Evolutionary conservation across 208 protist genomes (phyloP), one percentile per base, ranked within the genome.

Genomic region (Acanthamoeba sp.): DNA sequence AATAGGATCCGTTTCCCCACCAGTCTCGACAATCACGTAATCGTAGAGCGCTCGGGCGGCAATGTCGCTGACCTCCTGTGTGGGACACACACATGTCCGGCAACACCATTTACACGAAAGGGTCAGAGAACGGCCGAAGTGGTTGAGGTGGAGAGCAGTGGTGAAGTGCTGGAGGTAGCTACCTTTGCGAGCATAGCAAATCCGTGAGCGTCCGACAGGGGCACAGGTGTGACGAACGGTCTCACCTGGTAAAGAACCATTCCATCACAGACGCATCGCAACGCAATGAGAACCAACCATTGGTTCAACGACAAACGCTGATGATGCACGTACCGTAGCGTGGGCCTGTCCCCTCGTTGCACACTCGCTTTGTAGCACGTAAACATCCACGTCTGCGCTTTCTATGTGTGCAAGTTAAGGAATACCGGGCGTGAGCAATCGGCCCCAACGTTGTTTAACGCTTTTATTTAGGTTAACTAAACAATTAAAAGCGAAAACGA

Each of bases 231-330:
- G 69, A 38, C 32, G 69, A 78, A 78, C 69, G 69, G 22, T 22
- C 69, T 38, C n/a, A 78, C 69, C 69, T 78, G 69, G 45, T 48
- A 10, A n/a, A n/a, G n/a, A n/a, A n/a, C n/a, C n/a, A n/a, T n/a
- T n/a, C n/a, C n/a, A n/a, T n/a, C n/a, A n/a, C n/a, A n/a, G n/a
- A n/a, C n/a, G n/a, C n/a, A n/a, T n/a, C n/a, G n/a, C n/a, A n/a
- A n/a, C n/a, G n/a, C n/a, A n/a, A n/a, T 9, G 29, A 7, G 66
- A 76, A 1, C 3, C n/a, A 76, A 40, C 14, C 32, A 76, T 62
- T 5, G 24, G 20, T 24, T 5, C 55, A 4, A 27, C 55, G 55
- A 24, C 12, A 62, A 62, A 62, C 12, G 22, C 12, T 12, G 12
- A 50, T 50, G 55, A 18, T 5, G 20, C 12, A 5, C 59, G 69